Percentiles rank a stretch among this genome's conserved stretches.
phyloP scores from a whole-genome alignment of 805 yeast genomes.

The Torulaspora franciscae region DNA sequence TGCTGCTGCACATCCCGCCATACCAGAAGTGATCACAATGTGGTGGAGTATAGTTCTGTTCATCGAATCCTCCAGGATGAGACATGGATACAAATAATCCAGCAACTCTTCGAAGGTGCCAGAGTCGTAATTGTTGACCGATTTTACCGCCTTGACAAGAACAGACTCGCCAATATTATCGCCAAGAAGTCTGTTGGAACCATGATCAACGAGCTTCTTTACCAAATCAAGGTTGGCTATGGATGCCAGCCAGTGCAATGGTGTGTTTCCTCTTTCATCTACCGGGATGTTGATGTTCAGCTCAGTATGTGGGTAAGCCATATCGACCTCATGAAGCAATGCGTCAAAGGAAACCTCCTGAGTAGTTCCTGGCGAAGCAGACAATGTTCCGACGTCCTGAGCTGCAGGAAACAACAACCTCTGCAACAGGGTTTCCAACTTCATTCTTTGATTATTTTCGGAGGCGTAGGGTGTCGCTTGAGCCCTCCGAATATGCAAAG shows the following conservation, averaged over 20 bases:
- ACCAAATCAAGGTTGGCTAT: slow-evolving; percentile 73
- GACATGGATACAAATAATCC: slow-evolving; percentile 69
- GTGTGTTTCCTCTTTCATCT: slow-evolving; percentile 90
- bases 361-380: slow-evolving; percentile 6
- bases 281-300: slow-evolving; percentile 76
- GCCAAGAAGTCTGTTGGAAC: slow-evolving; percentile 59
- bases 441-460: slow-evolving; percentile 25
- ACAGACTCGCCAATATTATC: slow-evolving; percentile 88
- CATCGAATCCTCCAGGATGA: slow-evolving; percentile 58
- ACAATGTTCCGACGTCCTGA: slow-evolving; percentile 8
- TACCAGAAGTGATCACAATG: slow-evolving; percentile 73
- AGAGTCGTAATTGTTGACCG: slow-evolving; percentile 75
- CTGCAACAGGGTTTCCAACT: slow-evolving; percentile 32
- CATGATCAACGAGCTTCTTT: slow-evolving; percentile 57
- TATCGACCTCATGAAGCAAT: slow-evolving; percentile 25
- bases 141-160: slow-evolving; percentile 64
- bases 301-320: slow-evolving; percentile 22
- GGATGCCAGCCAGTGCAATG: slow-evolving; percentile 94
- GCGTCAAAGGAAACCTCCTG: slow-evolving; percentile 18
- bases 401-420: slow-evolving; percentile 29
- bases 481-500: slow-evolving; percentile 14
- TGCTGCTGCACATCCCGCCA: slow-evolving; percentile 67
- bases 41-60: slow-evolving; percentile 84
- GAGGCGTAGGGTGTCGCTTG: slow-evolving; percentile 11
- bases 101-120: slow-evolving; percentile 68